Conservation (phyloP, 2,329 filamentous ascomycete genomes). For the Penicillium capsulatum region DNA sequence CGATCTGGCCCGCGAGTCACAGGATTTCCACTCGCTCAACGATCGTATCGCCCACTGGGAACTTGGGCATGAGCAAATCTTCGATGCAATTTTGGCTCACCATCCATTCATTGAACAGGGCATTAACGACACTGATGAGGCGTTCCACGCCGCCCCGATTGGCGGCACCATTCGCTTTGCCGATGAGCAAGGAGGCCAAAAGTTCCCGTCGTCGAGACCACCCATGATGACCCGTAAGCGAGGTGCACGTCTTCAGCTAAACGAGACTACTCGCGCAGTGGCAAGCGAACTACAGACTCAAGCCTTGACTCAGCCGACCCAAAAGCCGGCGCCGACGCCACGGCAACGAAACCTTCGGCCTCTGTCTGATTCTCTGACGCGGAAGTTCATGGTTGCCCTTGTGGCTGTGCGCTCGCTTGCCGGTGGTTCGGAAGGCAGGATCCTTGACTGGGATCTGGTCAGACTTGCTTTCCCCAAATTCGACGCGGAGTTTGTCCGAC, state of each 20-base stretch:
- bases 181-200: constrained; percentile 14
- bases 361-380: constrained; percentile 28
- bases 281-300: constrained; percentile 6
- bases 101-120: constrained; percentile 39
- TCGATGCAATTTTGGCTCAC: constrained; percentile 21
- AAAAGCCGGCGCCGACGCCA: constrained; percentile 7
- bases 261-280: too few relatives aligned
- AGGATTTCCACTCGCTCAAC: constrained; percentile 29
- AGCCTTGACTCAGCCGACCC: not conserved
- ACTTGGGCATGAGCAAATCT: constrained; percentile 28
- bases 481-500: constrained; percentile 36
- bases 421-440: constrained; percentile 41
- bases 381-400: constrained; percentile 42
- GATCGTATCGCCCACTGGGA: constrained; percentile 39
- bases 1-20: constrained; percentile 25
- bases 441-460: constrained; percentile 47
- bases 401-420: constrained; percentile 44
- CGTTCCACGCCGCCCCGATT: constrained; percentile 29
- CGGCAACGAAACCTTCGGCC: constrained; percentile 16
- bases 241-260: constrained; percentile 19
- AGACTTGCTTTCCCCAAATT: constrained; percentile 39
- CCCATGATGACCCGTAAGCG: constrained; percentile 5
- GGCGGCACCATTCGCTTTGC: constrained; percentile 34
- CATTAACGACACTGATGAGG: constrained; percentile 27
- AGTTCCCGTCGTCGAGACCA: not conserved